A percentile compares a stretch with the other conserved stretches of the same genome.
Evolutionary conservation across 2,329 filamentous ascomycete species (phyloP).

Genomic region (Pseudogymnoascus sp.): DNA sequence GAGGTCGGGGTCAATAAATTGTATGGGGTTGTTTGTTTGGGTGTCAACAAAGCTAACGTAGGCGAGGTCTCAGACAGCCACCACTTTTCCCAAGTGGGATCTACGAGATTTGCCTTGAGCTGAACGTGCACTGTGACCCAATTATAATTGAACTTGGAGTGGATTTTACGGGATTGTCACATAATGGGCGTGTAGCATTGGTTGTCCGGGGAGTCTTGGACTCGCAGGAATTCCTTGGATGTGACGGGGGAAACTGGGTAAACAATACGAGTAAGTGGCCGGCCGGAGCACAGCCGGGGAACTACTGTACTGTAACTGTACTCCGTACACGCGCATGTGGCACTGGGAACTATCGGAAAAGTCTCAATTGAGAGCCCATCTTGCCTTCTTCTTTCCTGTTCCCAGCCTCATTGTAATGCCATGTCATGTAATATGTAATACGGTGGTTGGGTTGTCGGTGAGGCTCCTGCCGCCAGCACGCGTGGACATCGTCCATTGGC

Average conservation of each 20-base stretch:
- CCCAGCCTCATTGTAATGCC: background rate
- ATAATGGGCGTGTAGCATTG: constrained; percentile 7
- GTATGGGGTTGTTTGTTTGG: constrained; percentile 10
- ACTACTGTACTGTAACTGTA: background rate
- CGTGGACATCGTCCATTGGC: background rate
- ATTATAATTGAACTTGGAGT: background rate
- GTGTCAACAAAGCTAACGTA: constrained; percentile 12
- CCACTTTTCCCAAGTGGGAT: constrained; percentile 6
- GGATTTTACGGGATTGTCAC: constrained; percentile 4
- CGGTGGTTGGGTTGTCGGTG: constrained; percentile 8
- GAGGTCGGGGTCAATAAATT: constrained; percentile 11
- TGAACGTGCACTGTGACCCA: background rate
- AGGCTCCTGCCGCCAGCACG: constrained; percentile 6
- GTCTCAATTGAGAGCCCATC: constrained; percentile 3
- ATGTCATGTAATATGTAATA: background rate
- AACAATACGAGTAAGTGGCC: background rate
- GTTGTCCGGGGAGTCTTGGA: constrained; percentile 1
- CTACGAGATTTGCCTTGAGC: background rate
- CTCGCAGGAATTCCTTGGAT: background rate
- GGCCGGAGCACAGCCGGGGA: background rate
- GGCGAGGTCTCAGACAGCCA: constrained; percentile 9
- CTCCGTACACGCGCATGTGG: background rate
- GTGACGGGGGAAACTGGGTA: background rate
- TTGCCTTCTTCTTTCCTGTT: background rate
- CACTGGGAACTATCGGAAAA: background rate